Evolutionary conservation across 2,329 filamentous ascomycete species (phyloP), one percentile per base, ranked within the genome.

Genomic region (Ceratocystis alfenasii): DNA sequence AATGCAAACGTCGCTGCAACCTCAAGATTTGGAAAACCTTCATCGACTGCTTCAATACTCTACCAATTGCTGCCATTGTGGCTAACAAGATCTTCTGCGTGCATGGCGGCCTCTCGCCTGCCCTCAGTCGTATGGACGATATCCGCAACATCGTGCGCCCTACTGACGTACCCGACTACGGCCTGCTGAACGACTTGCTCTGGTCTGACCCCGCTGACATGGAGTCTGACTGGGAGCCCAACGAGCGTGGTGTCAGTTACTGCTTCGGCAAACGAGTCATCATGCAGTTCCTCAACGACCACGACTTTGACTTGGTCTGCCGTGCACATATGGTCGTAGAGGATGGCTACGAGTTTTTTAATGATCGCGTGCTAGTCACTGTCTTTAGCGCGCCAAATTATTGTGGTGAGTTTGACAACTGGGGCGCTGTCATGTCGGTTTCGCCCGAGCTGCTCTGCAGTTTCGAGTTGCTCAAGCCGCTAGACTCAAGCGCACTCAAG

Each of bases 1-100:
- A 97, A 75, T 97, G 93, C 82, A 97, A 97, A 78, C 84, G 93
- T 70, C 84, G 93, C 68, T 96, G 89, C 79, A 96, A 96, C 74
- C 90, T 96, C 74, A 96, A 96, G 79, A 86, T 95, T 65, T 97
- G 93, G 93, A 97, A 97, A 80, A 95, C 90, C 0, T 97, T 97
- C 73, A 87, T 96, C 64, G 93, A 97, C 74, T 94, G 89, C 30
- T 97, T 97, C 81, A 97, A 97, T 75, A 92, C 88, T 53, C 82
- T 97, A 57, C 93, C 93, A 0, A 96, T 97, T 72, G 93, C 93
- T 55, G 86, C 93, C n/a, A 96, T 96, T 72, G 92, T 97, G 46
- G 93, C 92, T 1, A 90, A 90, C 70, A 97, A 97, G 79, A 97
- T 97, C 67, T 97, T 96, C 75, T 96, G 92, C 72, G 93, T 97